phyloP scores from a whole-genome alignment of 768 basidiomycete genomes.

The Fistulinella prunicolor region DNA sequence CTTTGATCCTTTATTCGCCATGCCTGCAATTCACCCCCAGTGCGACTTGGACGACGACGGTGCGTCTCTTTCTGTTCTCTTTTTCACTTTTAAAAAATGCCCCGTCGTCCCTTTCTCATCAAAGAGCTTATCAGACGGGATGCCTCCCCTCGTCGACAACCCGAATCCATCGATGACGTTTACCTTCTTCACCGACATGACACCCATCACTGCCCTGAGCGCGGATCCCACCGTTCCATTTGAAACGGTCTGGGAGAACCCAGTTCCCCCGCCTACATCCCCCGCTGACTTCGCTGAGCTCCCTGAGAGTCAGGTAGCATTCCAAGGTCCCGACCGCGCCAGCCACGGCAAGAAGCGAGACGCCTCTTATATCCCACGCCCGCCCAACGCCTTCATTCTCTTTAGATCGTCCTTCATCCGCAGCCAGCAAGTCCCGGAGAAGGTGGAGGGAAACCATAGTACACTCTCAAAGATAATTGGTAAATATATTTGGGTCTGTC shows the following conservation, averaged over 20 bases:
- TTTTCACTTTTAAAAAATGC: not conserved
- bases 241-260: constrained; percentile 34
- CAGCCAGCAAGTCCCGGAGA: constrained; percentile 68
- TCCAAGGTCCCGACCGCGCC: constrained; percentile 35
- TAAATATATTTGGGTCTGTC: constrained; percentile 17
- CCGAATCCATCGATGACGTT: constrained; percentile 51
- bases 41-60: constrained; percentile 38
- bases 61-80: constrained; percentile 19
- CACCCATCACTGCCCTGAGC: constrained; percentile 47
- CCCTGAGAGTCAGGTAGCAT: constrained; percentile 18
- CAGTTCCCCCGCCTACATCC: constrained; percentile 16
- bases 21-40: constrained; percentile 25
- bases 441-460: constrained; percentile 78
- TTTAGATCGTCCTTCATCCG: constrained; percentile 78
- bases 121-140: constrained; percentile 35
- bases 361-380: constrained; percentile 75
- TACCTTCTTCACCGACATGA: constrained; percentile 64
- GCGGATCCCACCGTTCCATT: constrained; percentile 33
- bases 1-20: constrained; percentile 2
- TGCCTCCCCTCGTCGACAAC: constrained; percentile 54
- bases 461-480: constrained; percentile 82
- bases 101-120: constrained; percentile 8
- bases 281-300: constrained; percentile 17
- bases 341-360: constrained; percentile 64
- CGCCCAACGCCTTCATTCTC: constrained; percentile 84